Base-by-base conservation (phyloP, 2,329 filamentous ascomycete species). In the Cladosporium phlei region DNA sequence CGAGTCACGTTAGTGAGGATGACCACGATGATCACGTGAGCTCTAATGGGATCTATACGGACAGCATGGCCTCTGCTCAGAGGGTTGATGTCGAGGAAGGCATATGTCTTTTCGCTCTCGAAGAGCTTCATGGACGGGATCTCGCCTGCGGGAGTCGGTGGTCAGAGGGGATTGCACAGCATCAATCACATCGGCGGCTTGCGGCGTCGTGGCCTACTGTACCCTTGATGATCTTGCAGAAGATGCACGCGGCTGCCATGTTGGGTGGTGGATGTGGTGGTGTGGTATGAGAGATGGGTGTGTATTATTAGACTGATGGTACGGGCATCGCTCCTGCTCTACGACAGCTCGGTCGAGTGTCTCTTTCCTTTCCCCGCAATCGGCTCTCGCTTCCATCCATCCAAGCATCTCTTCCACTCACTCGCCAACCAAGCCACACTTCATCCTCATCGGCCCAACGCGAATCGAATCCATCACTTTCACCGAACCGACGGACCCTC, bases 161-260 rank as follows among this genome's bases (percentile, higher is more conserved):
- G 38, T 48, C 30, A 47, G 42, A 19, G 22, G n/a, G n/a, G n/a
- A n/a, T n/a, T n/a, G n/a, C n/a, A n/a, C n/a, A n/a, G n/a, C n/a
- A n/a, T 46, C 20, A 30, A 14, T 19, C 25, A 27, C 19, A 24
- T 29, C 8, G 14, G 32, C 14, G 38, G 46, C 38, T 16, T 38
- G 22, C 9, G 21, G 24, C 27, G n/a, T 9, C 17, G 21, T 19
- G 25, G 21, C 59, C n/a, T n/a, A n/a, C n/a, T n/a, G 44, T 68
- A 80, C 91, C 91, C 79, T 95, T 94, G 74, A 98, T 85, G 66
- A 98, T 97, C 69, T 88, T 95, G 78, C 93, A 98, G 75, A 98
- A 98, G 64, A 97, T 88, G 67, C 93, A 98, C 53, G 83, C 75
- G 45, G 84, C 75, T 14, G 61, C 59, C 60, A 63, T 63, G 29